Conservation (phyloP, 441 rosid species). For the Aquilaria agallochum region DNA sequence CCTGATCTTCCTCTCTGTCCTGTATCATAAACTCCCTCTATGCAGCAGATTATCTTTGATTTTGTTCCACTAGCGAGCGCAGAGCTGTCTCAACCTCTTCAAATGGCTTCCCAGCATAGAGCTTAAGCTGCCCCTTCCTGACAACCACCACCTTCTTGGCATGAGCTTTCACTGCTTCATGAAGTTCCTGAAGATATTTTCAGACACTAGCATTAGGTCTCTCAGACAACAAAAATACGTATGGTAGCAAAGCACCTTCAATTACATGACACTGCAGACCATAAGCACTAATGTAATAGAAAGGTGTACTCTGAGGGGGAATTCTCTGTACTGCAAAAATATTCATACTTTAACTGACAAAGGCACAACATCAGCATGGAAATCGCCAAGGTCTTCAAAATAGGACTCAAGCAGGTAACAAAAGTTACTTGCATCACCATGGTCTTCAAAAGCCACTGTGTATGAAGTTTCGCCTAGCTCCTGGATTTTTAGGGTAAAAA, state of each 20-base stretch:
- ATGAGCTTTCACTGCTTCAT: conserved; percentile 39
- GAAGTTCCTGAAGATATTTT: conserved; percentile 42
- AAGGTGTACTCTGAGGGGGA: background rate
- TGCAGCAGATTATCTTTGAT: conserved; percentile 7
- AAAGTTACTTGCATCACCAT: conserved; percentile 75
- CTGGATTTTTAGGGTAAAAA: conserved; percentile 36
- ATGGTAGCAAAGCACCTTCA: no score
- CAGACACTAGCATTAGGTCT: background rate
- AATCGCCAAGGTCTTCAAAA: conserved; percentile 66
- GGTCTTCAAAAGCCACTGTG: conserved; percentile 72
- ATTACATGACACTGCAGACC: no score
- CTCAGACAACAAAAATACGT: background rate
- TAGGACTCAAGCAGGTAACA: conserved; percentile 57
- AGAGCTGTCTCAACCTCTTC: conserved; percentile 68
- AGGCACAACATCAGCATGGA: conserved; percentile 58
- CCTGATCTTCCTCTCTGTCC: background rate
- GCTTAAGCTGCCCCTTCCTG: conserved; percentile 69
- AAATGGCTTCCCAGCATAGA: conserved; percentile 78
- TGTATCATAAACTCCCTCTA: conserved; percentile 6
- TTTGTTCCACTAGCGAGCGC: conserved; percentile 41
- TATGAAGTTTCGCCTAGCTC: conserved; percentile 29
- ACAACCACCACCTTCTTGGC: conserved; percentile 53
- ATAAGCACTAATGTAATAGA: no score
- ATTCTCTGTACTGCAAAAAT: background rate
- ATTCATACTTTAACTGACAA: conserved; percentile 50